These are phyloP conservation scores for Clausena lansium DNA, from an alignment of 345 rosid genomes.

Conservation along the genomic window DNA sequence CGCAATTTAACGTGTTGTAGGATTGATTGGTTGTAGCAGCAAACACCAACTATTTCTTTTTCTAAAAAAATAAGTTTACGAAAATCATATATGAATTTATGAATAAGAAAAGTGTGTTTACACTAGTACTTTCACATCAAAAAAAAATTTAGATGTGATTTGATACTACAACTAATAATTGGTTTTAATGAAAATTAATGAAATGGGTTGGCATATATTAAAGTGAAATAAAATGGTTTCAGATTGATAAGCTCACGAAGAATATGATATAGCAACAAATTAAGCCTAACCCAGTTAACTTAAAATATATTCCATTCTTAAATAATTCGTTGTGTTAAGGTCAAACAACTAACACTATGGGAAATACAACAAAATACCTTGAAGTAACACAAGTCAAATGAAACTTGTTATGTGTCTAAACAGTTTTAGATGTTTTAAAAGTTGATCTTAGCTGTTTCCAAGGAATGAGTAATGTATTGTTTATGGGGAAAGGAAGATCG, in stretches of 20 bases:
- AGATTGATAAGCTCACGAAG: neutral
- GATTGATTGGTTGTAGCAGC: neutral
- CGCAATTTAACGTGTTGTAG: neutral
- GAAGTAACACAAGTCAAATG: neutral
- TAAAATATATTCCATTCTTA: neutral
- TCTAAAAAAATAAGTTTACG: too few species aligned
- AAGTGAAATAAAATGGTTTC: neutral
- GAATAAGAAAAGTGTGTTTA: neutral
- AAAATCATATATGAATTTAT: neutral
- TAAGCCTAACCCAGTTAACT: neutral
- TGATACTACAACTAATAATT: neutral
- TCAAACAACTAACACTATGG: neutral
- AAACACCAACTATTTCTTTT: neutral
- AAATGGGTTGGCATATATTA: neutral
- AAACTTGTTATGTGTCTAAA: conserved; percentile 2
- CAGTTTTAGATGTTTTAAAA: neutral
- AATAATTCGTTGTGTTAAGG: neutral
- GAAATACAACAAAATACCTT: neutral
- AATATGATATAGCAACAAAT: neutral
- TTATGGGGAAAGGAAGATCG: neutral
- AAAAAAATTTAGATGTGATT: neutral
- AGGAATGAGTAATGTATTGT: neutral
- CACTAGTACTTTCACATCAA: neutral
- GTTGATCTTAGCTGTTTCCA: neutral
- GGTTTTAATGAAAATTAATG: neutral